Percentiles rank a stretch among this genome's conserved stretches.
Evolutionary conservation across 2,329 filamentous ascomycete species (phyloP).

Genomic region (Cladobotryum mycophilum): DNA sequence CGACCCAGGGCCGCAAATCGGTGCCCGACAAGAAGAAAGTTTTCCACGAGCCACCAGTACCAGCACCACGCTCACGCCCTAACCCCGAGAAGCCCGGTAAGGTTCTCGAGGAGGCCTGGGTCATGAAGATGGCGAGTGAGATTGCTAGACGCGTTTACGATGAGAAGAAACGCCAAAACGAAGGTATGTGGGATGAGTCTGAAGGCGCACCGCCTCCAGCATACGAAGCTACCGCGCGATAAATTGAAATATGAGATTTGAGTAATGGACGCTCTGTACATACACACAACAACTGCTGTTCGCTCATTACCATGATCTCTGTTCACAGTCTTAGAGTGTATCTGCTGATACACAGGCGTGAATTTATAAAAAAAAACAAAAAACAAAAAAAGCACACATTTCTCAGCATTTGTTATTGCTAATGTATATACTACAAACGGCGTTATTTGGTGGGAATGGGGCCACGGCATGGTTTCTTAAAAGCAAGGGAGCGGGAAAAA

Average conservation of each 20-base stretch:
- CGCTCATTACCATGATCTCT: constrained; percentile 5
- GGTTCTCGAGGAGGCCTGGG: constrained; percentile 73
- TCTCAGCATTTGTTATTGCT: background rate
- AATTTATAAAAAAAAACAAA: background rate
- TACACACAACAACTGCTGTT: constrained; percentile 3
- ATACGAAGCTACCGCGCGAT: constrained; percentile 48
- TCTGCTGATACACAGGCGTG: constrained; percentile 1
- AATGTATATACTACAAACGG: too few species aligned
- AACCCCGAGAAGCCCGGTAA: background rate
- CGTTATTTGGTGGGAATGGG: too few species aligned
- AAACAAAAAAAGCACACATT: background rate
- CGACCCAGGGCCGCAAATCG: constrained; percentile 3
- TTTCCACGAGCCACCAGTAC: constrained; percentile 19
- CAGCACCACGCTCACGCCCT: background rate
- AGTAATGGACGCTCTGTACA: constrained; percentile 11
- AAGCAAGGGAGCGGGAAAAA: too few species aligned
- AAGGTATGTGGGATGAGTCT: constrained; percentile 39
- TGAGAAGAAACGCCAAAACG: constrained; percentile 56
- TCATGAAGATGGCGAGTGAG: constrained; percentile 89
- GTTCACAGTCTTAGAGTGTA: background rate
- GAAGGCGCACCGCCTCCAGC: constrained; percentile 56
- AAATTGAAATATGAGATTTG: constrained; percentile 14
- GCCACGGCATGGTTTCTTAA: too few species aligned
- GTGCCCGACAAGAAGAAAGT: constrained; percentile 6
- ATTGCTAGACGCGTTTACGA: constrained; percentile 84